phyloP scores from a whole-genome alignment of 139 green algal genomes.

The Chloropicon primus region DNA sequence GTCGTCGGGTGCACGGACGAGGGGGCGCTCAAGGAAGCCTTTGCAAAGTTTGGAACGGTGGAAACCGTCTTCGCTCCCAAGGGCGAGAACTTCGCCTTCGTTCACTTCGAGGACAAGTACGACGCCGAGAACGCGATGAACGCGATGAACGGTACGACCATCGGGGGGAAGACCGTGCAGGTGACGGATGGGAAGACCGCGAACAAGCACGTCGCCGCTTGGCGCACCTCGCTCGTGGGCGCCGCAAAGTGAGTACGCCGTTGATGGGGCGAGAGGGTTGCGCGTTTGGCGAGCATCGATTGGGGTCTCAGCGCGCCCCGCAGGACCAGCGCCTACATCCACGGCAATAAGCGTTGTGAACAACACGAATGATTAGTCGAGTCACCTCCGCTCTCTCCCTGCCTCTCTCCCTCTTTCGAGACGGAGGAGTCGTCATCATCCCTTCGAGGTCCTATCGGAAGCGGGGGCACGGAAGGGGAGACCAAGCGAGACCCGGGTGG shows the following conservation, averaged over 20 bases:
- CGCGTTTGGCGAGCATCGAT: too few species aligned
- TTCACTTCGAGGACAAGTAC: conserved; percentile 6
- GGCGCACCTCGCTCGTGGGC: background rate
- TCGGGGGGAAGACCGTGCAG: background rate
- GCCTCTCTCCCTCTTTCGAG: too few species aligned
- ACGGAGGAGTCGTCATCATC: too few species aligned
- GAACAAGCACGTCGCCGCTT: background rate
- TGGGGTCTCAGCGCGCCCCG: too few species aligned
- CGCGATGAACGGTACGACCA: background rate
- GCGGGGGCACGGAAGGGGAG: too few species aligned
- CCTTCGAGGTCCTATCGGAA: too few species aligned
- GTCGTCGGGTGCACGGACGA: background rate
- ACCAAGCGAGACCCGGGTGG: too few species aligned
- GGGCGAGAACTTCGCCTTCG: background rate
- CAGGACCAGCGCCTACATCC: too few species aligned
- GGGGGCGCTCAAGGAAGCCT: background rate
- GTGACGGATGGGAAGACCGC: background rate
- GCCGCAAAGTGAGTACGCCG: background rate
- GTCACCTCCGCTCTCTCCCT: too few species aligned
- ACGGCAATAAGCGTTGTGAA: too few species aligned
- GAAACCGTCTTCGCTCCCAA: background rate
- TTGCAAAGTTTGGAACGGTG: background rate
- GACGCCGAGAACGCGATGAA: conserved; percentile 4
- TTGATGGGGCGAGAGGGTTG: background rate
- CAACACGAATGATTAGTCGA: too few species aligned